phyloP scores from a whole-genome alignment of 345 rosid species.

The Salix koriyanagi region DNA sequence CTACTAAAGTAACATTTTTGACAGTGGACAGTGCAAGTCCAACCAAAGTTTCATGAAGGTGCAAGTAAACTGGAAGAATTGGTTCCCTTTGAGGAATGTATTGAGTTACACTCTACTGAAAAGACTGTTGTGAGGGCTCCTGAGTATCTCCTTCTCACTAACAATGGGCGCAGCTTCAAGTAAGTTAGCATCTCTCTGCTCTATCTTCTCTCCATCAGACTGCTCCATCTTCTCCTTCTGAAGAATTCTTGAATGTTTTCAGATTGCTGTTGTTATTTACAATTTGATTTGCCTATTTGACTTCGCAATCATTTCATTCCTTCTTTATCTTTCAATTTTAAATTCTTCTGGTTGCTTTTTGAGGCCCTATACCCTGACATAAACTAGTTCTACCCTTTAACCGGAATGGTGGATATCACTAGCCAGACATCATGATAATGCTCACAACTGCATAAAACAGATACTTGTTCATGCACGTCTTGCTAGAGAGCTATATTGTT shows the following conservation, averaged over 20 bases:
- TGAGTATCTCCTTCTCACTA: constrained; percentile 79
- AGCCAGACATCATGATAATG: background rate
- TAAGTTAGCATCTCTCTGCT: constrained; percentile 38
- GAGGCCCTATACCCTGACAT: background rate
- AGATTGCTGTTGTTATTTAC: background rate
- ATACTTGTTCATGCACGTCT: background rate
- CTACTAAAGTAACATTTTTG: constrained; percentile 22
- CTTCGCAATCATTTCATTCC: background rate
- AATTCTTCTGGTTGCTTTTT: background rate
- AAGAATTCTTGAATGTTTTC: background rate
- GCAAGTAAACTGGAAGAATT: constrained; percentile 84
- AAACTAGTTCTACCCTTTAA: background rate
- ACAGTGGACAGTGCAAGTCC: constrained; percentile 93
- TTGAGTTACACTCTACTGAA: constrained; percentile 71
- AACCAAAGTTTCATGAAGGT: constrained; percentile 92
- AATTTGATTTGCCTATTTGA: background rate
- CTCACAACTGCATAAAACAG: background rate
- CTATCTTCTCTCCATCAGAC: background rate
- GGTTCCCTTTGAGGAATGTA: constrained; percentile 90
- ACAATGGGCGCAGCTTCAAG: constrained; percentile 95
- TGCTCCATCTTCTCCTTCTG: background rate
- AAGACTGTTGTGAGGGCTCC: constrained; percentile 71
- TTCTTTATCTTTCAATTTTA: background rate
- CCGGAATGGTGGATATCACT: background rate
- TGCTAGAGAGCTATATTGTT: background rate